A percentile compares a stretch with the other conserved stretches of the same genome.
These are phyloP conservation scores for Cutaneotrichosporon cutaneum DNA, from an alignment of 1,284 basidiomycete genomes.

Conservation along the genomic window DNA sequence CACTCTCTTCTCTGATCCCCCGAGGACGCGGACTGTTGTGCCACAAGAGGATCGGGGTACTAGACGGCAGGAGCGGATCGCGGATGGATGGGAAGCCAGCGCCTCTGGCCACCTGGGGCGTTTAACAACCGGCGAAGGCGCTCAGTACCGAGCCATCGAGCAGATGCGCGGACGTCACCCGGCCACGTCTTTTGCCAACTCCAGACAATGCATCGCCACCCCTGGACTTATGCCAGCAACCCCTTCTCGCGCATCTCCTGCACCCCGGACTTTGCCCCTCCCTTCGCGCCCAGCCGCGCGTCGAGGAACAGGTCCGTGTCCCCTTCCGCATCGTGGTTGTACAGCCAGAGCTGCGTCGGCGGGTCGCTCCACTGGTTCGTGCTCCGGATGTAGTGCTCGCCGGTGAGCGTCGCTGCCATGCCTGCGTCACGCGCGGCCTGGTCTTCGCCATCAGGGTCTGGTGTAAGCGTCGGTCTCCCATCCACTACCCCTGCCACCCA, in stretches of 20 bases:
- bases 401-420: slow-evolving; percentile 16
- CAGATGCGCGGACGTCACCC: no score
- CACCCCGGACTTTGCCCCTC: not conserved
- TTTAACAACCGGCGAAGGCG: no score
- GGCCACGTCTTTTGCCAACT: no score
- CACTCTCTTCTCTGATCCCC: no score
- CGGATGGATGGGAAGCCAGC: no score
- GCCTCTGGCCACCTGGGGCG: no score
- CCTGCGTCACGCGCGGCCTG: slow-evolving; percentile 16
- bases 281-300: not conserved
- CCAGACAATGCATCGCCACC: not conserved
- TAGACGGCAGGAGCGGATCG: no score
- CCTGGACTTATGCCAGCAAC: not conserved
- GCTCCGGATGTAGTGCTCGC: slow-evolving; percentile 20
- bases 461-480: not conserved
- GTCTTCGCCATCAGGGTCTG: slow-evolving; percentile 17
- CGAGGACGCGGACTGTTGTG: no score
- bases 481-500: no score
- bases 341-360: slow-evolving; percentile 22
- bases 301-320: slow-evolving; percentile 13
- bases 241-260: slow-evolving; percentile 10
- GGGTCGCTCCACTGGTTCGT: slow-evolving; percentile 26
- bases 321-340: slow-evolving; percentile 17
- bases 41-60: no score
- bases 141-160: no score